Conservation (phyloP, 495 filamentous ascomycete genomes). For the Talaromyces wortmannii region DNA sequence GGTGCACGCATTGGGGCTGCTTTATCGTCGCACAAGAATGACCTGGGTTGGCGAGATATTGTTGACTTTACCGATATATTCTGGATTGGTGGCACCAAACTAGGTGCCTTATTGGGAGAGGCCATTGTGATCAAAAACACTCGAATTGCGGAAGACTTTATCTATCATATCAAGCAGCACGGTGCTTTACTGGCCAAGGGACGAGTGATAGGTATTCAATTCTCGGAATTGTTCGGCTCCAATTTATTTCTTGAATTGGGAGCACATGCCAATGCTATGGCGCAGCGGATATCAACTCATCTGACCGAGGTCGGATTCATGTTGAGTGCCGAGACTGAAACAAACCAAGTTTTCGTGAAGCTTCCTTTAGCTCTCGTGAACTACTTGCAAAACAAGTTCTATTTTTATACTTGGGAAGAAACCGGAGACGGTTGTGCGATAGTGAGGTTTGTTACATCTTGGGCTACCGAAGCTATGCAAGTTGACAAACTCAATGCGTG, state of each 20-base stretch:
- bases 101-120: constrained; percentile 34
- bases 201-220: constrained; percentile 34
- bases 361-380: constrained; percentile 15
- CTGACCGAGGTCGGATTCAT: constrained; percentile 22
- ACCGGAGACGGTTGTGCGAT: constrained; percentile 15
- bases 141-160: constrained; percentile 29
- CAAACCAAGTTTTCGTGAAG: constrained; percentile 30
- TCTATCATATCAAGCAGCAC: constrained; percentile 37
- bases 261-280: constrained; percentile 33
- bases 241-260: constrained; percentile 33
- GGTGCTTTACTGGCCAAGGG: constrained; percentile 38
- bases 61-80: constrained; percentile 34
- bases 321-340: constrained; percentile 24
- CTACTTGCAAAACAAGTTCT: constrained; percentile 20
- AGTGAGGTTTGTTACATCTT: constrained; percentile 29
- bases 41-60: constrained; percentile 28
- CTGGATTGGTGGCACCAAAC: constrained; percentile 41
- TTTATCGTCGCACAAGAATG: constrained; percentile 22
- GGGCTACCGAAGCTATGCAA: constrained; percentile 29
- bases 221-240: constrained; percentile 32
- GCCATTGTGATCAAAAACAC: constrained; percentile 30
- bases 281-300: constrained; percentile 21
- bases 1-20: constrained; percentile 35
- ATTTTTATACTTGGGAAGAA: constrained; percentile 29
- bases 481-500: constrained; percentile 27